Base-by-base conservation (phyloP, 2,329 filamentous ascomycete species). In the Westerdykella ornata region DNA sequence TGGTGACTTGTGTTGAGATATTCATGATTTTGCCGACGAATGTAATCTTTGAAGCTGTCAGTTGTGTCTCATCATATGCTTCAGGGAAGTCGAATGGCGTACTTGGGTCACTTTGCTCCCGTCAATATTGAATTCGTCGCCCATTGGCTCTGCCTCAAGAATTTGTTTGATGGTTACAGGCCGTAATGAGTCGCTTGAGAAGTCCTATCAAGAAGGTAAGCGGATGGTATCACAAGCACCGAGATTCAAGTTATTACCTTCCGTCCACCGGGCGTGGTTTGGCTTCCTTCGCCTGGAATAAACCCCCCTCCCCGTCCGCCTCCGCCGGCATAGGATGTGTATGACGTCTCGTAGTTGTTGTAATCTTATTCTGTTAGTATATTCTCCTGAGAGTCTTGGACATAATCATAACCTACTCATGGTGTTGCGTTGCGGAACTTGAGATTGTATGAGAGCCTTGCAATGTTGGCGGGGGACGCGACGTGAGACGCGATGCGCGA, bases 161-260 rank as follows among this genome's bases (percentile, higher is more conserved):
- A 96, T 78, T 69, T 98, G 92, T 68, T 96, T 96, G 69, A 97
- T 87, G 9, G 92, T 98, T 35, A 96, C 85, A 1, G 92, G 89
- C 34, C 92, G 85, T 39, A 98, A 77, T 15, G 88, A 89, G 57
- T 96, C 88, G 53, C 77, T 76, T 8, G 22, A 26, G 63, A 84
- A 84, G 45, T 72, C 70, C 75, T 80, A 45, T 14, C n/a, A 38
- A 30, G 30, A 22, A 22, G 8, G 28, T 36, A 11, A 33, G 33
- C 16, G 12, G 15, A 40, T 14, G 9, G 16, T n/a, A 2, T 4
- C 16, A 12, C 3, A 20, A 18, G 11, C n/a, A 2, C 9, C 2
- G 12, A 20, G 31, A 6, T 4, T 13, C 6, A 28, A 17, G 31
- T 28, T 40, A 41, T 11, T 43, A 59, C 59, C 46, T 52, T 62